phyloP scores from a whole-genome alignment of 371 early-diverging fungal species.

The Phascolomyces articulosus region DNA sequence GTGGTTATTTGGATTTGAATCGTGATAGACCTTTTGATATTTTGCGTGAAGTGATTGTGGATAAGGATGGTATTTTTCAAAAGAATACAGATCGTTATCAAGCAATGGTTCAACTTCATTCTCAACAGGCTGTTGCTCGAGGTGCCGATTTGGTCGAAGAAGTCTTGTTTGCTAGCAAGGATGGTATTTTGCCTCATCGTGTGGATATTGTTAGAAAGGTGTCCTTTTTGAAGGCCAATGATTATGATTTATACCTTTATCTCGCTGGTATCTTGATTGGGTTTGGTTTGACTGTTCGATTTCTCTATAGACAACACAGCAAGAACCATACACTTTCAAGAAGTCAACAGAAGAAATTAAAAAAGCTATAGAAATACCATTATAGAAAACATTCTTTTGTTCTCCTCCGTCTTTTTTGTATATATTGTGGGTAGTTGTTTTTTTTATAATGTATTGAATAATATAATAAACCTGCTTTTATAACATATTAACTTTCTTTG shows the following conservation, averaged over 20 bases:
- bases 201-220: slow-evolving; percentile 21
- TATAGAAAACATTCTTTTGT: no score
- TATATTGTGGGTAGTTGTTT: no score
- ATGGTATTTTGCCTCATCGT: slow-evolving; percentile 17
- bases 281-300: background rate
- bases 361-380: no score
- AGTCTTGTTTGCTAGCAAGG: slow-evolving; percentile 16
- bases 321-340: no score
- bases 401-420: no score
- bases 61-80: slow-evolving; percentile 5
- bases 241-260: slow-evolving; percentile 24
- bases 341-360: no score
- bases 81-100: slow-evolving; percentile 11
- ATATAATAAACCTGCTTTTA: no score
- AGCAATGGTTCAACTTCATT: slow-evolving; percentile 21
- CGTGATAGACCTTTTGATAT: background rate
- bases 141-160: slow-evolving; percentile 35
- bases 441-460: no score
- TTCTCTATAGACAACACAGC: background rate
- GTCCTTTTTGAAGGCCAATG: slow-evolving; percentile 30
- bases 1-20: background rate
- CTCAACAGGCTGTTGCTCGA: slow-evolving; percentile 11
- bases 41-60: background rate
- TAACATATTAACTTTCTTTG: no score
- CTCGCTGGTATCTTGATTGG: background rate